Base-by-base conservation (phyloP, 257 asterid species). In the Solanum lycopersicoides region DNA sequence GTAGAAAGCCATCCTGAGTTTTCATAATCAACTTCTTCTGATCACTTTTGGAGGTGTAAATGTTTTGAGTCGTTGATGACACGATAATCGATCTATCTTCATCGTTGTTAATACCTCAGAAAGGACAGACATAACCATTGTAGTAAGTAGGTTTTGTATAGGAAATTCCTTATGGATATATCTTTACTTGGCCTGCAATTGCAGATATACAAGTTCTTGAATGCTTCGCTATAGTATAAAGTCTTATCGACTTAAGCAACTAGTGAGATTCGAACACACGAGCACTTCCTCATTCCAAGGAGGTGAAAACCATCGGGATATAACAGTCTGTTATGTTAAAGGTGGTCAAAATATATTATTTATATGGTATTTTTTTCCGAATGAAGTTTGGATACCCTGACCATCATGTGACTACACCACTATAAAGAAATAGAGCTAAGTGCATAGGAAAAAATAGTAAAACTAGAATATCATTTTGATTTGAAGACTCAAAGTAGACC, bases 1-100 rank as follows among this genome's bases (percentile, higher is more conserved):
- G 89, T 91, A 95, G 88, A 89, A 95, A 89, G 77, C 89, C 76
- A 41, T 86, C 71, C 25, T 85, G 87, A 84, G 45, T 79, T 79
- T 16, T 25, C 83, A 25, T 47, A 47, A 28, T 30, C 16, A 79
- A 15, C 41, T 8, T 28, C 84, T 80, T 45, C 18, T 18, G 4
- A 13, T 82, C 21, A 50, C 45, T 82, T 50, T 53, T 47, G 45
- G 69, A 82, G 69, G 44, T 82, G 85, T 50, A 53, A 82, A 50
- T 82, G 18, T 50, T 82, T 50, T 18, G 45, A 50, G 32, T 82
- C 32, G 21, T 30, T 11, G 45, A 45, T 32, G 45, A 82, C 32
- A 7, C 28, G 47, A 82, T 34, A 80, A 47, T 47, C 68, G 4
- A 50, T 82, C 32, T 15, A 30, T 50, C 85, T 13, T 82, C 85